Evolutionary conservation across 2,329 filamentous ascomycete species (phyloP).

Genomic region (Trichoderma sp.): DNA sequence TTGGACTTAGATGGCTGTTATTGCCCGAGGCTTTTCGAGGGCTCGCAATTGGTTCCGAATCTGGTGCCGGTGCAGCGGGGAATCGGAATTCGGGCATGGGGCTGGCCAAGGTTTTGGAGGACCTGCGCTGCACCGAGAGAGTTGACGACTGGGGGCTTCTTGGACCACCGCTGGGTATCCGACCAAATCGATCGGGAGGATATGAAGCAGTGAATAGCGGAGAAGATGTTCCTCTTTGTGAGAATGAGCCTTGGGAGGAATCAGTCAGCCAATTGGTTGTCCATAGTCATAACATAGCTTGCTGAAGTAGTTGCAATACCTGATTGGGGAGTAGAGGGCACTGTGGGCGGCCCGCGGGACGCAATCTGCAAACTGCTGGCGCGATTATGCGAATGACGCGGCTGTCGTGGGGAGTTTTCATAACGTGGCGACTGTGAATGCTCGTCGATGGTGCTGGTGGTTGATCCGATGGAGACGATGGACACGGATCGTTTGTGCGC

Average conservation of each 20-base stretch:
- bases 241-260: constrained; percentile 6
- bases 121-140: constrained; percentile 35
- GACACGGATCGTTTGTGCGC: constrained; percentile 74
- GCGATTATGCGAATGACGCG: constrained; percentile 62
- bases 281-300: not conserved
- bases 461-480: constrained; percentile 72
- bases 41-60: constrained; percentile 33
- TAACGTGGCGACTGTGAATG: constrained; percentile 41
- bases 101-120: constrained; percentile 42
- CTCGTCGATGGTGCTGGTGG: constrained; percentile 46
- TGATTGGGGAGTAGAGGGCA: constrained; percentile 38
- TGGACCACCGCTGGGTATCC: constrained; percentile 39
- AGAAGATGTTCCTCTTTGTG: constrained; percentile 44
- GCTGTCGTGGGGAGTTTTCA: constrained; percentile 41
- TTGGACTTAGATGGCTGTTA: constrained; percentile 43
- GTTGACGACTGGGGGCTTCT: constrained; percentile 48
- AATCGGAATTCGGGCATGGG: constrained; percentile 57
- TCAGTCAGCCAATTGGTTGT: constrained; percentile 8
- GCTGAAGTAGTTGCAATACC: constrained; percentile 31
- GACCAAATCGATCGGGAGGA: constrained; percentile 47
- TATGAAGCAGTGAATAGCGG: constrained; percentile 56
- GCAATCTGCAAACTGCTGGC: constrained; percentile 78
- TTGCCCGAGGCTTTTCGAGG: constrained; percentile 35
- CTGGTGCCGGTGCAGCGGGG: constrained; percentile 46
- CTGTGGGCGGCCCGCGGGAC: constrained; percentile 41